These are phyloP conservation scores for Arthrobotrys sphaeroides DNA, from an alignment of 2,329 filamentous ascomycete genomes.

Conservation along the genomic window DNA sequence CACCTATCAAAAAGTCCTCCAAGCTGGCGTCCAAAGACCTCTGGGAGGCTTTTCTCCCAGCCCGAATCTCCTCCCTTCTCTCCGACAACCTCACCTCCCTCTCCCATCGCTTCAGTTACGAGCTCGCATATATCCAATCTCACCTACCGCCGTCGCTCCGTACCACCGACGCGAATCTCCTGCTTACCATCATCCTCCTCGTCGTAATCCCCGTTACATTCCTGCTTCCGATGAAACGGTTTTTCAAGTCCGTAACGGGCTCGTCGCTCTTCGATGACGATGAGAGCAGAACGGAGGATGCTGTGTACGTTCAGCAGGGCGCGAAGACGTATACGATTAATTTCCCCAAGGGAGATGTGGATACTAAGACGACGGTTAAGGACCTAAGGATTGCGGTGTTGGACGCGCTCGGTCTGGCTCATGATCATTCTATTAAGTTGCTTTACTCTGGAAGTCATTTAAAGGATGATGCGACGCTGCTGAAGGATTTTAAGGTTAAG, in stretches of 20 bases:
- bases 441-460: slow-evolving; percentile 55
- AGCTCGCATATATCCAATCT: slow-evolving; percentile 37
- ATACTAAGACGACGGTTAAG: slow-evolving; percentile 20
- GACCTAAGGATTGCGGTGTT: slow-evolving; percentile 11
- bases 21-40: slow-evolving; percentile 48
- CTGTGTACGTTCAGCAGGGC: slow-evolving; percentile 27
- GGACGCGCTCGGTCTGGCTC: slow-evolving; percentile 25
- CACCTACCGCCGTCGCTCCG: slow-evolving; percentile 37
- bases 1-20: background rate
- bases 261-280: slow-evolving; percentile 32
- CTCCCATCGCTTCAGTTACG: slow-evolving; percentile 16
- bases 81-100: slow-evolving; percentile 28
- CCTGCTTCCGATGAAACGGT: slow-evolving; percentile 36
- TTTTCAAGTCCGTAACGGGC: slow-evolving; percentile 30
- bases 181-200: slow-evolving; percentile 20
- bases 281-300: slow-evolving; percentile 16
- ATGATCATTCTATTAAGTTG: slow-evolving; percentile 51
- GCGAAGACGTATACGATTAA: slow-evolving; percentile 15
- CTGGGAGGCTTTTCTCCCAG: slow-evolving; percentile 49
- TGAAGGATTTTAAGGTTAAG: slow-evolving; percentile 54
- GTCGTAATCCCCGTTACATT: slow-evolving; percentile 27
- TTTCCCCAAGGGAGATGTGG: slow-evolving; percentile 28
- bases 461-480: slow-evolving; percentile 53
- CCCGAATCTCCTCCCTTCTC: slow-evolving; percentile 44
- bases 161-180: slow-evolving; percentile 10